phyloP scores from a whole-genome alignment of 2,329 filamentous ascomycete species.

The Fusarium sulawesiense region DNA sequence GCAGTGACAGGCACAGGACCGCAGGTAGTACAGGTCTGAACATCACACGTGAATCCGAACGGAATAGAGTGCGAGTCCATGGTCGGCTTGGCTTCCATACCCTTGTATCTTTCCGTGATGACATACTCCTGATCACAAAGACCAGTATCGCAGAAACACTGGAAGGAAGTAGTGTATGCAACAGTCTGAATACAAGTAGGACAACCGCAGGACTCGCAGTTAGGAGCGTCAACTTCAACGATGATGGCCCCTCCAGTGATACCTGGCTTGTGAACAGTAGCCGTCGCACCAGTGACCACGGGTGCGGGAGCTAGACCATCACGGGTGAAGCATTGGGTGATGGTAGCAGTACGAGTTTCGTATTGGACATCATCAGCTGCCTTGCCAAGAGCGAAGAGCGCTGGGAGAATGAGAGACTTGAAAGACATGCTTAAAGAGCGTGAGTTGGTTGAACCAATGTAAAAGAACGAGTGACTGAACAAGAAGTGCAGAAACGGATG shows the following conservation, averaged over 20 bases:
- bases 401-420: conserved; percentile 8
- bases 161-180: conserved; percentile 19
- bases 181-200: conserved; percentile 27
- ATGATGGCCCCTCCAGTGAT: conserved; percentile 22
- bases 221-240: conserved; percentile 27
- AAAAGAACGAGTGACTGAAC: conserved; percentile 7
- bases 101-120: conserved; percentile 30
- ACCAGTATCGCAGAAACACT: conserved; percentile 22
- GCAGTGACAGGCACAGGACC: conserved; percentile 26
- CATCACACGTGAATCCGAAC: conserved; percentile 28
- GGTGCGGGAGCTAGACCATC: not conserved
- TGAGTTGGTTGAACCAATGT: not conserved
- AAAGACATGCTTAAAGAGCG: conserved; percentile 11
- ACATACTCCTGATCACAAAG: conserved; percentile 29
- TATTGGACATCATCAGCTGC: conserved; percentile 9
- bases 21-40: conserved; percentile 29
- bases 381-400: not conserved
- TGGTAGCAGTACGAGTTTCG: conserved; percentile 21
- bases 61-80: conserved; percentile 18
- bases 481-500: no score
- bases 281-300: not conserved
- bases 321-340: conserved; percentile 27
- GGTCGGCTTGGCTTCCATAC: conserved; percentile 17
- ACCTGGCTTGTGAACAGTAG: conserved; percentile 11
- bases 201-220: conserved; percentile 31